Evolutionary conservation across 495 filamentous ascomycete genomes (phyloP).

Genomic region (Trypethelium eluteriae): DNA sequence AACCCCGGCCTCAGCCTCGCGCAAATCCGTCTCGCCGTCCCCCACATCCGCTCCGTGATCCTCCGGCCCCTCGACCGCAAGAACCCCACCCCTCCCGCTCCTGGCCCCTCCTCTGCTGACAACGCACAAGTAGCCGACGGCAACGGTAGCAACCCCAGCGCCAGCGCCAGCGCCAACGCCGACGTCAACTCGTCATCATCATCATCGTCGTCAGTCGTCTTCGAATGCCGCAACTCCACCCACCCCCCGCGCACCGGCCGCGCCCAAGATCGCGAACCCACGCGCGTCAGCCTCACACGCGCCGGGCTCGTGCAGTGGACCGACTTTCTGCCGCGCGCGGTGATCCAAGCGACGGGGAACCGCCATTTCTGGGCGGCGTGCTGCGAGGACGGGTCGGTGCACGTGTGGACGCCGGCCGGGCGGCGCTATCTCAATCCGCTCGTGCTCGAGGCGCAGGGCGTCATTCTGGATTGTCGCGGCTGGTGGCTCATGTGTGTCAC

Average conservation of each 20-base stretch:
- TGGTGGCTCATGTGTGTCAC: slow-evolving; percentile 86
- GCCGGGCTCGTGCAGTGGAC: slow-evolving; percentile 86
- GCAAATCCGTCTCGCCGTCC: slow-evolving; percentile 82
- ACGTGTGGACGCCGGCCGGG: slow-evolving; percentile 93
- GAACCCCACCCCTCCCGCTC: slow-evolving; percentile 24
- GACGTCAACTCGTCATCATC: too few relatives aligned
- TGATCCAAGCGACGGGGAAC: slow-evolving; percentile 82
- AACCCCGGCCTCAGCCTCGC: slow-evolving; percentile 73
- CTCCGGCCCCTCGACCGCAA: slow-evolving; percentile 53
- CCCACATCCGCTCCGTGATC: slow-evolving; percentile 76
- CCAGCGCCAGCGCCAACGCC: slow-evolving; percentile 37
- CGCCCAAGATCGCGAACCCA: slow-evolving; percentile 63
- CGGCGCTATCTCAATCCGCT: slow-evolving; percentile 74
- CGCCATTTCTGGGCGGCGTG: slow-evolving; percentile 83
- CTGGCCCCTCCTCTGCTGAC: slow-evolving; percentile 12
- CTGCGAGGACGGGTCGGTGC: slow-evolving; percentile 88
- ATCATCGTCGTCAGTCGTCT: slow-evolving; percentile 39
- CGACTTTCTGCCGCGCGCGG: slow-evolving; percentile 77
- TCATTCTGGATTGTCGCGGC: slow-evolving; percentile 82
- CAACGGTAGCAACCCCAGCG: slow-evolving; percentile 38
- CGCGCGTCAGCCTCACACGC: slow-evolving; percentile 69
- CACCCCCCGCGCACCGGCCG: slow-evolving; percentile 50
- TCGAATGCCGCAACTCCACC: slow-evolving; percentile 67
- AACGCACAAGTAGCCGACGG: slow-evolving; percentile 41
- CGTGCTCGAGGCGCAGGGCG: slow-evolving; percentile 83